Evolutionary conservation across 495 filamentous ascomycete genomes (phyloP).

Genomic region (Acidomyces sp.): DNA sequence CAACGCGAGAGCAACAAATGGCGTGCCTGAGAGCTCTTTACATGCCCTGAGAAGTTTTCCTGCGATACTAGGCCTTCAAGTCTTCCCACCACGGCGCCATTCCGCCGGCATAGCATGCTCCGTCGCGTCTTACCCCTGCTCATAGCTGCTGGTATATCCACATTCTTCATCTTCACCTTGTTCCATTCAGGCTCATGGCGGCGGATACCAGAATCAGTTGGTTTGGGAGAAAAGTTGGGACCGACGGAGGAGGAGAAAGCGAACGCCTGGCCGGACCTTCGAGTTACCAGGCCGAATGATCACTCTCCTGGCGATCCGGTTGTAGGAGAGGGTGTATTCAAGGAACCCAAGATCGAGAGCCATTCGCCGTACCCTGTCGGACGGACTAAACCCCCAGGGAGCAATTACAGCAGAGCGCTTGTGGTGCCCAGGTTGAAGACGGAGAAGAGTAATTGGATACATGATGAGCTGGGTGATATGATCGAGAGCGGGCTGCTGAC

Average conservation of each 20-base stretch:
- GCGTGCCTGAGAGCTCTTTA: too few species aligned
- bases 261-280: constrained; percentile 6
- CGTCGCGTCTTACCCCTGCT: constrained; percentile 3
- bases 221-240: constrained; percentile 9
- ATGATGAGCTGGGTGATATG: constrained; percentile 38
- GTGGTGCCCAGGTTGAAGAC: constrained; percentile 44
- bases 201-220: constrained; percentile 7
- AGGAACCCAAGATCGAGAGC: constrained; percentile 16
- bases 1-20: too few species aligned
- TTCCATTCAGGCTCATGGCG: constrained; percentile 13
- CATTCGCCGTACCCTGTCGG: constrained; percentile 15
- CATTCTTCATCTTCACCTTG: constrained; percentile 5
- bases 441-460: constrained; percentile 52
- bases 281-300: neutral
- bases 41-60: too few species aligned
- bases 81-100: constrained; percentile 1
- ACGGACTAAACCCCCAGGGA: constrained; percentile 19
- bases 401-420: constrained; percentile 35
- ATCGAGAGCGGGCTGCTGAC: constrained; percentile 26
- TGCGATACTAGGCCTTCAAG: too few species aligned
- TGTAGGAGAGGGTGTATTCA: constrained; percentile 3
- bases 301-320: neutral
- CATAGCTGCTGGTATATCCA: constrained; percentile 6
- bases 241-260: constrained; percentile 8
- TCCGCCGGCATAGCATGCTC: constrained; percentile 6